Percentiles rank a stretch among this genome's conserved stretches.
Evolutionary conservation across 805 yeast genomes (phyloP).

Genomic region (Blastobotrys mokoenaii): DNA sequence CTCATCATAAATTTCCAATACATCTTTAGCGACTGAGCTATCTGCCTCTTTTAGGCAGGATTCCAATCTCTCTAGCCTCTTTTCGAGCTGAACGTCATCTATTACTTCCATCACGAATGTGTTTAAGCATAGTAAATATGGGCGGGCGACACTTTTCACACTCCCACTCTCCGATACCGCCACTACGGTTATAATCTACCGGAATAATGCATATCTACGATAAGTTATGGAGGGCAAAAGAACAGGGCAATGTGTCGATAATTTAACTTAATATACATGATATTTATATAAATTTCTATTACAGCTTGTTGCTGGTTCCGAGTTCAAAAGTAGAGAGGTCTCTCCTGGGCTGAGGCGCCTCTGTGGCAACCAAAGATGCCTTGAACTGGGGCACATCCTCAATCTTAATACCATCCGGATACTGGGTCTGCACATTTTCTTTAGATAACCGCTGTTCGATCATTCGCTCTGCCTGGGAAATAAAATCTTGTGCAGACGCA

Average conservation of each 20-base stretch:
- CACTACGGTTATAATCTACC: neutral
- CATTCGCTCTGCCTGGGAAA: neutral
- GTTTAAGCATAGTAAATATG: neutral
- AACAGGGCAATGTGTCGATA: neutral
- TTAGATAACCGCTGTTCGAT: neutral
- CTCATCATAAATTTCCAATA: too few relatives aligned
- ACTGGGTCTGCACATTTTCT: conserved; percentile 22
- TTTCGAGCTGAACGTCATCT: too few relatives aligned
- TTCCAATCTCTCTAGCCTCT: too few relatives aligned
- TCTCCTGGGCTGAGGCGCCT: conserved; percentile 49
- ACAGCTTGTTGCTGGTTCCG: conserved; percentile 22
- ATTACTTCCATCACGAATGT: too few relatives aligned
- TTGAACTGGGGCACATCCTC: conserved; percentile 48
- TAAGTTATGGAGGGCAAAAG: too few relatives aligned
- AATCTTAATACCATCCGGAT: conserved; percentile 44
- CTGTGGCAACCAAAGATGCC: conserved; percentile 42
- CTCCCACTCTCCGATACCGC: neutral
- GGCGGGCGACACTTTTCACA: neutral
- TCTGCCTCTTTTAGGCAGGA: too few relatives aligned
- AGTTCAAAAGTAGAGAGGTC: conserved; percentile 18
- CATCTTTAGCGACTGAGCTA: too few relatives aligned
- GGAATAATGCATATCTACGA: neutral
- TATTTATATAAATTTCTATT: conserved; percentile 1
- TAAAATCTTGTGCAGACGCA: conserved; percentile 3
- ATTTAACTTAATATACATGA: neutral